A percentile compares a stretch with the other conserved stretches of the same genome.
These are phyloP conservation scores for Magnusiomyces fungicola DNA, from an alignment of 1,139 yeast species.

Conservation along the genomic window DNA sequence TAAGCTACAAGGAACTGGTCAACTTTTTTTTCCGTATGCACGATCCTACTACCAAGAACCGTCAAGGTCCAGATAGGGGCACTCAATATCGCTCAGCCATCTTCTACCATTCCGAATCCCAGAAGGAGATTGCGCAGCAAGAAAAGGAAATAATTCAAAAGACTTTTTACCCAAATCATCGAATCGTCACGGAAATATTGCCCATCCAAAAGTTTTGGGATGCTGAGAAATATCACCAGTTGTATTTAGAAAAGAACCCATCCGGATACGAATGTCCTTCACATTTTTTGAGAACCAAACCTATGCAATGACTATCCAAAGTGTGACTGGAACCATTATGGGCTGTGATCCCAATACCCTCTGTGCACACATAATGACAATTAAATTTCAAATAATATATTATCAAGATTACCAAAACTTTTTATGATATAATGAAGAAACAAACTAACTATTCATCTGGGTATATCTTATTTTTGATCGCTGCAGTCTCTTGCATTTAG, in stretches of 20 bases:
- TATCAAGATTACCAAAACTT: background rate
- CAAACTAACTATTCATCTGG: background rate
- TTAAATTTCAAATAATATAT: background rate
- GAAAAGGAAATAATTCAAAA: slow-evolving; percentile 30
- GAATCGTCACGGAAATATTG: slow-evolving; percentile 60
- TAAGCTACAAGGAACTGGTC: slow-evolving; percentile 53
- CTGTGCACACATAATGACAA: background rate
- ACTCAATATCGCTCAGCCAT: slow-evolving; percentile 79
- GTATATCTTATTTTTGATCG: too few species aligned
- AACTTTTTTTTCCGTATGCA: slow-evolving; percentile 88
- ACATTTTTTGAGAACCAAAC: slow-evolving; percentile 54
- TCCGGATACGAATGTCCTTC: slow-evolving; percentile 84
- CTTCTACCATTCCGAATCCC: slow-evolving; percentile 37
- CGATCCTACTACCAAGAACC: slow-evolving; percentile 55
- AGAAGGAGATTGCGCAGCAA: background rate
- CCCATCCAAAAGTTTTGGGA: slow-evolving; percentile 69
- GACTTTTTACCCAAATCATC: slow-evolving; percentile 42
- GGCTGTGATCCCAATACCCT: too few species aligned
- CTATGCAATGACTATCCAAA: slow-evolving; percentile 9
- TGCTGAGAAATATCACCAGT: slow-evolving; percentile 90
- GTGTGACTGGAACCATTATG: too few species aligned
- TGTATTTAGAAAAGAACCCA: slow-evolving; percentile 70
- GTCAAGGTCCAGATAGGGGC: slow-evolving; percentile 80
- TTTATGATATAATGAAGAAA: background rate
- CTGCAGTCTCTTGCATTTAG: background rate